These are phyloP conservation scores for Neoscytalidium dimidiatum DNA, from an alignment of 2,329 filamentous ascomycete genomes.

Conservation along the genomic window DNA sequence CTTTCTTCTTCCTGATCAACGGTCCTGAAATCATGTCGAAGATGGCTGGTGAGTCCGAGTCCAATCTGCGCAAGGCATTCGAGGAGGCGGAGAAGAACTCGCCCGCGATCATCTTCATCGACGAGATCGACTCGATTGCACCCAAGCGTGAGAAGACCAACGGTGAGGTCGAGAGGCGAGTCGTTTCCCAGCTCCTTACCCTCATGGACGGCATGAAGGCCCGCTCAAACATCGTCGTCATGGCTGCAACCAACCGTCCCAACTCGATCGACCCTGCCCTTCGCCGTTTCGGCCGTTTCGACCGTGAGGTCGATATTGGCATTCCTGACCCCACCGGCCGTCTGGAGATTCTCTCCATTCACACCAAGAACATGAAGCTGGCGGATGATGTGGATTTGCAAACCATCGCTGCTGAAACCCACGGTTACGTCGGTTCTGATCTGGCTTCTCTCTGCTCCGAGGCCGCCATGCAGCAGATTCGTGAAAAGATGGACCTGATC, in stretches of 20 bases:
- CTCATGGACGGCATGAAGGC: slow-evolving; percentile 99
- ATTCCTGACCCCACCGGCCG: slow-evolving; percentile 97
- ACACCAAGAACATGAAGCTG: slow-evolving; percentile 99
- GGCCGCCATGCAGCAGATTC: slow-evolving; percentile 99
- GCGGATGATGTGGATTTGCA: slow-evolving; percentile 95
- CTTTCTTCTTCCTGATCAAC: slow-evolving; percentile 99
- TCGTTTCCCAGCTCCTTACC: slow-evolving; percentile 93
- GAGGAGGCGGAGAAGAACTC: slow-evolving; percentile 99
- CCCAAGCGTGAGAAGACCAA: slow-evolving; percentile 99
- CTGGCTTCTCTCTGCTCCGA: slow-evolving; percentile 97
- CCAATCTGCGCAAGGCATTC: slow-evolving; percentile 97
- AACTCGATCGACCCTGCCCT: slow-evolving; percentile 98
- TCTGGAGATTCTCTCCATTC: slow-evolving; percentile 98
- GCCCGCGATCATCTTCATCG: slow-evolving; percentile 98
- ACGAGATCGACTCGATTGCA: slow-evolving; percentile 98
- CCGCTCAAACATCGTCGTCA: slow-evolving; percentile 96
- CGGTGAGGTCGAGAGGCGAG: slow-evolving; percentile 96
- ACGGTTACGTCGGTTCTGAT: slow-evolving; percentile 99
- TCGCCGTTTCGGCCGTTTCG: slow-evolving; percentile 96
- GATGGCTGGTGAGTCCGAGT: slow-evolving; percentile 99
- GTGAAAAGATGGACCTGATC: slow-evolving; percentile 99
- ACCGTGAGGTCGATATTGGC: slow-evolving; percentile 97
- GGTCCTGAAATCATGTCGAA: slow-evolving; percentile 99
- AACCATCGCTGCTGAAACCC: slow-evolving; percentile 94
- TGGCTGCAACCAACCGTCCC: slow-evolving; percentile 97